These are phyloP conservation scores for Talinum fruticosum DNA, from an alignment of 148 eudicot species.

Conservation along the genomic window DNA sequence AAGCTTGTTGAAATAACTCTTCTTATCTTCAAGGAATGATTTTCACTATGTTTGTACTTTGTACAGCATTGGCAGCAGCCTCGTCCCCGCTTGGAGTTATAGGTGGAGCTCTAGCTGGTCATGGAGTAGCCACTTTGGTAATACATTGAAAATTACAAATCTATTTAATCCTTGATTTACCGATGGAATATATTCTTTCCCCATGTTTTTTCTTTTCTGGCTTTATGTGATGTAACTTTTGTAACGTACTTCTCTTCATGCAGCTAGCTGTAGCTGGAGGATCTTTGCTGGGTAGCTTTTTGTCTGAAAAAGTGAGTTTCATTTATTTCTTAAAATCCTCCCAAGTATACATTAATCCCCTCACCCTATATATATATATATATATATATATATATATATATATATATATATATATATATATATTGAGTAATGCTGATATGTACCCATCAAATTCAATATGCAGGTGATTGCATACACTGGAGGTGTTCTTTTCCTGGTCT, in stretches of 20 bases:
- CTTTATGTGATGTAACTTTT: not conserved
- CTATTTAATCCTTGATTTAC: not conserved
- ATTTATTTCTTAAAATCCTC: not conserved
- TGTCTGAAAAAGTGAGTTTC: constrained; percentile 80
- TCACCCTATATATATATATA: too few relatives aligned
- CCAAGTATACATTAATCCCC: not conserved
- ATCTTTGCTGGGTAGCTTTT: constrained; percentile 79
- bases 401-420: too few relatives aligned
- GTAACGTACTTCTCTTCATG: constrained; percentile 17
- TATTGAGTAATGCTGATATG: not conserved
- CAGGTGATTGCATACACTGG: constrained; percentile 87
- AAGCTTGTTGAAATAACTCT: not conserved
- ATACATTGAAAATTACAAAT: not conserved
- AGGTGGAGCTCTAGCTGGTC: constrained; percentile 96
- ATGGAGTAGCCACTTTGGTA: constrained; percentile 96
- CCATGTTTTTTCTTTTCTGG: not conserved
- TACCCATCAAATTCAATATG: constrained; percentile 8
- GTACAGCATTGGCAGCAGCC: constrained; percentile 92
- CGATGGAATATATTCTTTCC: not conserved
- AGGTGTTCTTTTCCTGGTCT: constrained; percentile 78
- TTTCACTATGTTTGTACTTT: constrained; percentile 8
- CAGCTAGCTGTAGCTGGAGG: constrained; percentile 98
- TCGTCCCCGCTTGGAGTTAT: constrained; percentile 98
- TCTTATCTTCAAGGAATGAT: not conserved
- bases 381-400: too few relatives aligned